Base-by-base conservation (phyloP, 257 asterid genomes). In the Lantana camara region DNA sequence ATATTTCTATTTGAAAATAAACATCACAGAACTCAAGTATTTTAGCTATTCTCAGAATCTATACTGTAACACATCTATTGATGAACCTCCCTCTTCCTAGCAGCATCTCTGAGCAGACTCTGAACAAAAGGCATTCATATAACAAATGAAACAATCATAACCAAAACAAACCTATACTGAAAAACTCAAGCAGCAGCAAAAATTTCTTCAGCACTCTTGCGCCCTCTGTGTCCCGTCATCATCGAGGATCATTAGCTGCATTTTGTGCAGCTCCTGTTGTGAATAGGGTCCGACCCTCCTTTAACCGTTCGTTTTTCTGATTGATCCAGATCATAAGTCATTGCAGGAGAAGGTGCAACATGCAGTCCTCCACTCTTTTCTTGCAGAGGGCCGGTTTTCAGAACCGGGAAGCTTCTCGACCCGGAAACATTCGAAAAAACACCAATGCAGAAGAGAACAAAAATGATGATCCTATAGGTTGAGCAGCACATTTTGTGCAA, bases 251-350 rank as follows among this genome's bases (percentile, higher is more conserved):
- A 24, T 11, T 44, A 17, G 59, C 73, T 21, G 44, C 64, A 13
- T 76, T 67, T 71, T 69, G 79, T 77, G 76, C 79, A 82, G 82
- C 85, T 73, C 77, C 75, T 77, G 79, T 91, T 88, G 34, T 88
- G 98, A 73, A 88, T 86, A n/a, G 96, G 98, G 68, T 91, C 94
- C 3, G 94, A 79, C 71, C 96, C 95, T 60, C 95, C 80, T 61
- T 76, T 73, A 24, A 86, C 86, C 51, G 88, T 58, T 68, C 92
- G 76, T 69, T 91, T 88, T 49, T 70, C 75, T 10, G 95, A 86
- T 73, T 81, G 86, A 27, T 83, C 64, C 13, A 91, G 90, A 69
- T 88, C 88, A 27, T 69, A 88, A 48, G 52, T 60, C 67, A 51
- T 78, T 17, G 83, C 78, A 49, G 90, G 82, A 7, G 85, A 79